phyloP scores from a whole-genome alignment of 2,329 filamentous ascomycete species.

The Beauveria sp. region DNA sequence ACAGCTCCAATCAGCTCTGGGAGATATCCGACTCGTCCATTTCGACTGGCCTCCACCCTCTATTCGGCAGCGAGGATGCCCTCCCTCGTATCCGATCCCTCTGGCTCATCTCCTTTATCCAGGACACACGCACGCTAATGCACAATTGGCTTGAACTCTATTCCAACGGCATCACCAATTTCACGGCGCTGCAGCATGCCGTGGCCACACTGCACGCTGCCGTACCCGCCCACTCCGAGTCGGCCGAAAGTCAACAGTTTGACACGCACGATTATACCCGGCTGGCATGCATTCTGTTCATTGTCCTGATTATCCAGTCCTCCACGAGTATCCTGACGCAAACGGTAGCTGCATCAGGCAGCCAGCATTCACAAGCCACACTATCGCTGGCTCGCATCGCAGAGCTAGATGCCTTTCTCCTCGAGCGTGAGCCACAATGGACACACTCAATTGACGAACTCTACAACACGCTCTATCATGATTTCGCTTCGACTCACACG shows the following conservation, averaged over 20 bases:
- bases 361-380: background rate
- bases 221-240: background rate
- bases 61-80: background rate
- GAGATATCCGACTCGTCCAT: background rate
- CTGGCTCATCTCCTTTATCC: constrained; percentile 6
- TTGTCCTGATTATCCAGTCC: background rate
- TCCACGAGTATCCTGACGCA: background rate
- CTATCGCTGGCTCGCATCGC: background rate
- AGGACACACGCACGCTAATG: constrained; percentile 7
- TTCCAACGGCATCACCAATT: background rate
- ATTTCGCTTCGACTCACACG: background rate
- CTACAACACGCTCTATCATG: background rate
- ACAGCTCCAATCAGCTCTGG: constrained; percentile 8
- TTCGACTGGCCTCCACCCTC: background rate
- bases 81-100: background rate
- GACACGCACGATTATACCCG: background rate
- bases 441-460: background rate
- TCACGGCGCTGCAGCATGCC: background rate
- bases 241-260: background rate
- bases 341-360: background rate
- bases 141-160: constrained; percentile 1
- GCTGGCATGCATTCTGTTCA: background rate
- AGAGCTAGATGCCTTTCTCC: background rate
- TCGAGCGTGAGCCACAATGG: background rate
- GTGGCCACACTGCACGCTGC: background rate